Evolutionary conservation across 306 rosid genomes (phyloP).

Genomic region (Pyrus betulifolia): DNA sequence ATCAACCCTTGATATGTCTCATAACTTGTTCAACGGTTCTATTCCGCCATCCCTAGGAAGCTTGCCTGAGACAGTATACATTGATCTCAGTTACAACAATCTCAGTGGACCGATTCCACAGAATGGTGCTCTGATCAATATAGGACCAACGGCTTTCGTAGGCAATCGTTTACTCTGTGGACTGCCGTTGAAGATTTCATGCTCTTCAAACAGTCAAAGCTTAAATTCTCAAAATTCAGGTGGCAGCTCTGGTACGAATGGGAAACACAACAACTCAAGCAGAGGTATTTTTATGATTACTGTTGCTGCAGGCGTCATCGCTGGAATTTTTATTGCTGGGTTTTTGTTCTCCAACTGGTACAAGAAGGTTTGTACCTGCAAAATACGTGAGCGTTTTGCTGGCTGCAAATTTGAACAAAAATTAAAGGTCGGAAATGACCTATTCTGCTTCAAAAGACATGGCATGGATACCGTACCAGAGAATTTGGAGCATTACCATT

Average conservation of each 20-base stretch:
- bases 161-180: constrained; percentile 85
- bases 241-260: constrained; percentile 18
- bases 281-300: constrained; percentile 47
- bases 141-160: constrained; percentile 96
- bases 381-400: constrained; percentile 23
- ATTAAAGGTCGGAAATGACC: constrained; percentile 40
- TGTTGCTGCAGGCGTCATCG: constrained; percentile 59
- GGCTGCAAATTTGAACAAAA: constrained; percentile 33
- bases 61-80: constrained; percentile 86
- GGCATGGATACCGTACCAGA: constrained; percentile 63
- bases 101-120: constrained; percentile 81
- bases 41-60: constrained; percentile 76
- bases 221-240: constrained; percentile 31
- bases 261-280: constrained; percentile 49
- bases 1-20: constrained; percentile 86
- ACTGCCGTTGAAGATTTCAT: constrained; percentile 71
- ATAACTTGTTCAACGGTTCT: constrained; percentile 61
- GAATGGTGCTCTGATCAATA: constrained; percentile 73
- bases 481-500: constrained; percentile 65
- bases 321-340: constrained; percentile 77
- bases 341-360: constrained; percentile 71
- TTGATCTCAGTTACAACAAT: constrained; percentile 76
- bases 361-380: constrained; percentile 53
- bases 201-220: constrained; percentile 40
- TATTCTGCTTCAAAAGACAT: constrained; percentile 63